Percentiles rank a stretch among this genome's conserved stretches.
Conservation (phyloP, 140 eudicot species). For the Stevia rebaudiana region DNA sequence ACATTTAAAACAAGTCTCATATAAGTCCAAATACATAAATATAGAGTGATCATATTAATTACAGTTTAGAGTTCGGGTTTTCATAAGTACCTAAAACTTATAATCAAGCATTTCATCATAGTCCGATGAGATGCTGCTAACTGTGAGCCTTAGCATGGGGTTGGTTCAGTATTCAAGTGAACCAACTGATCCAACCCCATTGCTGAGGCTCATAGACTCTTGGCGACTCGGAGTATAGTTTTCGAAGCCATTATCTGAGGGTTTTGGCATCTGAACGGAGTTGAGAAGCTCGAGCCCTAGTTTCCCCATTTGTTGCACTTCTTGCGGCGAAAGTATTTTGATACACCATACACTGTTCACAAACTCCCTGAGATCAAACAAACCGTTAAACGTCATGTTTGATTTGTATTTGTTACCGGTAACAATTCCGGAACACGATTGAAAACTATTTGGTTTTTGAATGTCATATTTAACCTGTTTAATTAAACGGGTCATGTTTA, state of each 20-base stretch:
- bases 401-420: no score
- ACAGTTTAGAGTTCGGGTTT: constrained; percentile 27
- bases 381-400: no score
- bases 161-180: constrained; percentile 57
- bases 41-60: constrained; percentile 39
- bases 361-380: constrained; percentile 99
- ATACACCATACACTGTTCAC: constrained; percentile 80
- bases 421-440: no score
- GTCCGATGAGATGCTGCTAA: constrained; percentile 17
- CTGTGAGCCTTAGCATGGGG: constrained; percentile 10
- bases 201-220: constrained; percentile 45
- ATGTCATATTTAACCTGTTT: no score
- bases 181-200: constrained; percentile 63
- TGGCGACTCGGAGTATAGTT: constrained; percentile 42
- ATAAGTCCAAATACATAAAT: constrained; percentile 14
- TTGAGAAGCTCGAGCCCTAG: constrained; percentile 69
- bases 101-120: constrained; percentile 20
- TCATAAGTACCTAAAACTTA: constrained; percentile 30
- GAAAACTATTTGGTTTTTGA: no score
- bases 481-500: no score
- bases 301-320: constrained; percentile 89
- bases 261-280: constrained; percentile 49
- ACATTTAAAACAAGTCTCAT: constrained; percentile 14
- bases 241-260: constrained; percentile 35
- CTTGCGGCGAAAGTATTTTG: constrained; percentile 84